A percentile compares a stretch with the other conserved stretches of the same genome.
Evolutionary conservation across 1,139 yeast genomes (phyloP).

Genomic region (Hyphopichia fennica): DNA sequence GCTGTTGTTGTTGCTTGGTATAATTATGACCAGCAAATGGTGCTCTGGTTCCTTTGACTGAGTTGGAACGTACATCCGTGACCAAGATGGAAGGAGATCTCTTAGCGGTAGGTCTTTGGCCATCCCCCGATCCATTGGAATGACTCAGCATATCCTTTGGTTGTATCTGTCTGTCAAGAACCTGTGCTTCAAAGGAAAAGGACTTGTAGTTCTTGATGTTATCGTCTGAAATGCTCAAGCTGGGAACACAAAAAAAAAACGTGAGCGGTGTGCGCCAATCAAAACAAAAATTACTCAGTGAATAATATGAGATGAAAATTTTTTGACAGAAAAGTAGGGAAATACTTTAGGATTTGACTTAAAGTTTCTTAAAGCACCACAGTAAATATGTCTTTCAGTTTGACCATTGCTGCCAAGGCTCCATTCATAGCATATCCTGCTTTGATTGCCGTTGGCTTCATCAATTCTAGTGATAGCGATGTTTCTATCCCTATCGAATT

Average conservation of each 20-base stretch:
- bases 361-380: not conserved
- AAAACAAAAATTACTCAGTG: not conserved
- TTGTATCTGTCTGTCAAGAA: no score
- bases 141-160: not conserved
- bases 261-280: not conserved
- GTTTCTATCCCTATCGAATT: conserved; percentile 59
- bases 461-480: conserved; percentile 52
- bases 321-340: not conserved
- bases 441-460: conserved; percentile 72
- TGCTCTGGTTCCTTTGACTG: conserved; percentile 61
- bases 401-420: conserved; percentile 84
- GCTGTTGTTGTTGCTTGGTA: conserved; percentile 37
- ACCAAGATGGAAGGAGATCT: conserved; percentile 92
- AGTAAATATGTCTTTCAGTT: conserved; percentile 10
- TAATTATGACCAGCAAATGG: conserved; percentile 77
- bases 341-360: not conserved
- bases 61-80: conserved; percentile 75
- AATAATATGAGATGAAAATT: not conserved
- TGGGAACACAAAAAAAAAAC: not conserved
- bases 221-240: not conserved
- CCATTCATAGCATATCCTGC: conserved; percentile 79
- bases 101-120: conserved; percentile 66
- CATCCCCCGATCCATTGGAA: not conserved
- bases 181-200: no score
- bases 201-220: no score